Evolutionary conservation across 75 land plant species (phyloP), one percentile per base, ranked within the genome.

Genomic region (Pinus albicaulis): DNA sequence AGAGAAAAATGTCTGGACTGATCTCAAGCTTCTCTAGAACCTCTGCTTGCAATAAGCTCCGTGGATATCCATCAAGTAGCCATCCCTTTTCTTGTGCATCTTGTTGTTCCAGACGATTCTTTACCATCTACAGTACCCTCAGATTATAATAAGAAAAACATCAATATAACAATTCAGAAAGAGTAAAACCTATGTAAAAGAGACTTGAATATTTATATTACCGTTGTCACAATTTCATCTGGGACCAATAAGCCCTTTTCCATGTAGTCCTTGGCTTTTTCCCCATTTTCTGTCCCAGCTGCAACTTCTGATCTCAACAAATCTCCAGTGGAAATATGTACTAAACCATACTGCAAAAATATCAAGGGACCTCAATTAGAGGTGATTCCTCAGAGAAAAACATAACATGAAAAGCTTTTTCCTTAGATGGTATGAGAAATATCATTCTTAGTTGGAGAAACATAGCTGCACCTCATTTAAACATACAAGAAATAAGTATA

Each of bases 41-140:
- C 63, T 92, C 68, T 75, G 98, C 99, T 77, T 96, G 99, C 12
- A 90, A 72, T 73, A 73, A 75, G 75, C 86, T 96, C 63, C 99
- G 79, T 26, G 99, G 99, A 79, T 90, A 96, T 25, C 99, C 99
- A 92, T 96, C 99, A 57, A 96, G 77, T 64, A 96, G 92, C 99
- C 99, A 96, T 28, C 99, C 98, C 64, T 60, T 86, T 62, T 85
- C 90, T 73, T 80, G 82, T 25, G 73, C 94, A 81, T 86, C 91
- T 53, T 77, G 61, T 55, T 75, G 80, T 26, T 81, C 80, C 53
- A 96, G 76, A 68, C 90, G 72, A 28, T 82, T 56, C 60, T 77
- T 87, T 76, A 96, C 99, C 87, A 96, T 96, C 99, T 96, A 65
- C 65, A 78, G 69, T 78, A 71, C 22, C 31, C 23, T 64, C 31